Evolutionary conservation across 805 yeast species (phyloP), one percentile per base, ranked within the genome.

Genomic region (Vanderwaltozyma verrucispora): DNA sequence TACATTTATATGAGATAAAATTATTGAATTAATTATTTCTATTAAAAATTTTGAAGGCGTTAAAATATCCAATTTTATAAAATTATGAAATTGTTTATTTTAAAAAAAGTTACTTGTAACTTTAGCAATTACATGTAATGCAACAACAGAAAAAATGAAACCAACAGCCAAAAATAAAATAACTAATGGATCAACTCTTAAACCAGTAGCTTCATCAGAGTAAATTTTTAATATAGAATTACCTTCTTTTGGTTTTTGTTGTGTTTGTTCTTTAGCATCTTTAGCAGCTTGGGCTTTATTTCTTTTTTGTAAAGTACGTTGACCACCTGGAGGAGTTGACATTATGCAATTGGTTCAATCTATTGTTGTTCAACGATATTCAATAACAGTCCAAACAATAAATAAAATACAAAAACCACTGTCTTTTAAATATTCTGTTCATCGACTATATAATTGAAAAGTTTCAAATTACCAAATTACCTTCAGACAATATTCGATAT

Each of bases 151-250:
- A 67, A 89, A 84, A 54, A 89, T 86, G 69, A 89, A 89, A 15
- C 95, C 95, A 44, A 89, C 88, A 30, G 96, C 94, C 60, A 89
- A 72, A 44, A 89, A 88, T 65, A 89, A 73, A 32, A 89, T 95
- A 33, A 89, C 94, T 50, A 89, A 75, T 18, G 97, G 97, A 65
- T 89, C 97, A 43, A 81, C 85, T 65, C 88, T 85, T 54, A 87
- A 73, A 39, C 89, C 89, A 59, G 78, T 84, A 25, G 96, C 94
- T 68, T 89, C 97, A 54, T 89, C 96, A 19, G 96, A 87, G 72
- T 86, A 89, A 43, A 89, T 76, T 67, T 89, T 89, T 64, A 89
- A 73, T 80, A 89, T 82, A 39, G 95, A 84, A 49, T 89, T 80
- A 25, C 95, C 95, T 38, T 95, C 94, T 41, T 96, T 96, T 35